Evolutionary conservation across 306 rosid species (phyloP).

Genomic region (Gastrolobium bilobum): DNA sequence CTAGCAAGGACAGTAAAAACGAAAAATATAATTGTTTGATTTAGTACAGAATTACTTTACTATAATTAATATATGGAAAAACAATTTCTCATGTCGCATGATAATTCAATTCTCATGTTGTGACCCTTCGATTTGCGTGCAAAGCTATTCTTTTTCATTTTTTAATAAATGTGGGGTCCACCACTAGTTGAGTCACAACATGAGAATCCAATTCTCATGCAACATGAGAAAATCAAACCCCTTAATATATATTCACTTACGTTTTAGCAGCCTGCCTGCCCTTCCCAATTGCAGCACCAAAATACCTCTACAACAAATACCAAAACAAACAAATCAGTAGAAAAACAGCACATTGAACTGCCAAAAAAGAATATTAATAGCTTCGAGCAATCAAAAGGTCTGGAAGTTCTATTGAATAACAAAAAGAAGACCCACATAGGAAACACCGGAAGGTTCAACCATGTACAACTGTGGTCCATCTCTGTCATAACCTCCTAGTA

Average conservation of each 20-base stretch:
- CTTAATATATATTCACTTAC: conserved; percentile 58
- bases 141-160: no score
- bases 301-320: conserved; percentile 74
- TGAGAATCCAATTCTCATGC: no score
- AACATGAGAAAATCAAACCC: no score
- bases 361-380: not conserved
- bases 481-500: conserved; percentile 96
- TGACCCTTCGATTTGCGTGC: no score
- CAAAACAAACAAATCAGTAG: conserved; percentile 47
- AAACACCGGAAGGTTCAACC: conserved; percentile 97
- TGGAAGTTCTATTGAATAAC: conserved; percentile 24
- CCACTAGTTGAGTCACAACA: no score
- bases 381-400: conserved; percentile 25
- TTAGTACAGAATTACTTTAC: not conserved
- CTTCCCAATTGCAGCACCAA: conserved; percentile 98
- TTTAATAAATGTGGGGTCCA: no score
- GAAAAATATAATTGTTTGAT: not conserved
- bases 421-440: conserved; percentile 73
- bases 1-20: conserved; percentile 4
- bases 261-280: conserved; percentile 99
- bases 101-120: no score
- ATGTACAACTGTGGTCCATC: conserved; percentile 97
- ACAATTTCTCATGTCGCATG: no score
- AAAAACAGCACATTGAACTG: conserved; percentile 27
- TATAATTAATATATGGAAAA: not conserved